Percentiles rank a stretch among this genome's conserved stretches.
These are phyloP conservation scores for Penicillium silybi DNA, from an alignment of 495 filamentous ascomycete genomes.

Conservation along the genomic window DNA sequence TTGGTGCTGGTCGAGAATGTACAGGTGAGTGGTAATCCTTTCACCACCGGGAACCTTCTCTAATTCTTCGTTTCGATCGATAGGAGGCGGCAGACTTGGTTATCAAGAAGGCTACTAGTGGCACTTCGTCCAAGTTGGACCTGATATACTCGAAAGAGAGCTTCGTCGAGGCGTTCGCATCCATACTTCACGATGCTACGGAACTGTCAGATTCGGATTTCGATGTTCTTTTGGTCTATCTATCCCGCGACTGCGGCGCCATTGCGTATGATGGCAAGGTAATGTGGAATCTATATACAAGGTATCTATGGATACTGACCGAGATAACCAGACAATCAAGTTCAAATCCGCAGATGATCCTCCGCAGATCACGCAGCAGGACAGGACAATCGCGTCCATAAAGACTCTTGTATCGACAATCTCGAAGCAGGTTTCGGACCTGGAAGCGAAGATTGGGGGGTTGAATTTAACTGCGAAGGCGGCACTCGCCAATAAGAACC, in stretches of 20 bases:
- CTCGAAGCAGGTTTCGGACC: constrained; percentile 57
- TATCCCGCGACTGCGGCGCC: constrained; percentile 63
- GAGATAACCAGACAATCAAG: constrained; percentile 61
- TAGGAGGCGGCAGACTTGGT: constrained; percentile 46
- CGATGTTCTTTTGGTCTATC: constrained; percentile 64
- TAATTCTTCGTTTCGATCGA: constrained; percentile 1
- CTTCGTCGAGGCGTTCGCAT: constrained; percentile 57
- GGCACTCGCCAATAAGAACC: constrained; percentile 66
- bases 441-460: constrained; percentile 50
- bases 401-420: constrained; percentile 63
- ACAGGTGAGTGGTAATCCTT: constrained; percentile 31
- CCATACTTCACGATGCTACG: constrained; percentile 45
- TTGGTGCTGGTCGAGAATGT: constrained; percentile 53
- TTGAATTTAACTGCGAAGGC: constrained; percentile 56
- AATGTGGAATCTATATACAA: constrained; percentile 21
- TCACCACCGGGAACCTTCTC: background rate
- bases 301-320: constrained; percentile 15
- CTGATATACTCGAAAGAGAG: constrained; percentile 62
- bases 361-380: constrained; percentile 62
- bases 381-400: constrained; percentile 74
- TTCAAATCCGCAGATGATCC: constrained; percentile 54
- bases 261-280: constrained; percentile 64
- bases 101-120: constrained; percentile 40
- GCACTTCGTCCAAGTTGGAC: constrained; percentile 47
- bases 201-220: constrained; percentile 62